Percentiles rank a stretch among this genome's conserved stretches.
phyloP scores from a whole-genome alignment of 805 yeast genomes.

The Cyberlindnera sargentensis region DNA sequence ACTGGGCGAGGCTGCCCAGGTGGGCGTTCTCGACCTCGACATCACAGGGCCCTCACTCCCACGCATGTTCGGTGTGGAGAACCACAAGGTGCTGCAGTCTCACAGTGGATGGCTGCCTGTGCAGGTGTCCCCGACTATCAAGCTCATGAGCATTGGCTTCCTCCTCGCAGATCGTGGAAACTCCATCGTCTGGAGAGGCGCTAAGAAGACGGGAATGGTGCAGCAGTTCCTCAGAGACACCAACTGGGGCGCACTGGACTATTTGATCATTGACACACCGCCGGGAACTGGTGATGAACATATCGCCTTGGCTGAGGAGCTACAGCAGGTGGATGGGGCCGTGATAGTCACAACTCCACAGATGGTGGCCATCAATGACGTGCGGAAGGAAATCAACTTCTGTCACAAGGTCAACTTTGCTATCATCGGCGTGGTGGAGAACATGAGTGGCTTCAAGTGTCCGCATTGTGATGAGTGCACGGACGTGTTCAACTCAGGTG shows the following conservation, averaged over 20 bases:
- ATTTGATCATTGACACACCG: slow-evolving; percentile 89
- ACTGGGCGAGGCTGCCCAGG: slow-evolving; percentile 58
- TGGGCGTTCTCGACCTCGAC: slow-evolving; percentile 95
- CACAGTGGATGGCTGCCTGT: slow-evolving; percentile 93
- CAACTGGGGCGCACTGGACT: slow-evolving; percentile 77
- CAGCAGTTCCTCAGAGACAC: slow-evolving; percentile 89
- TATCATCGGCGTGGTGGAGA: slow-evolving; percentile 84
- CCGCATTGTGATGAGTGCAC: slow-evolving; percentile 92
- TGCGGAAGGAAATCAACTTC: slow-evolving; percentile 86
- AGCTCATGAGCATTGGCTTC: slow-evolving; percentile 63
- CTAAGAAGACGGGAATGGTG: slow-evolving; percentile 96
- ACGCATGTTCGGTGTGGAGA: slow-evolving; percentile 90
- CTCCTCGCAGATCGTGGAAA: slow-evolving; percentile 76
- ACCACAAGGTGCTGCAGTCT: slow-evolving; percentile 71
- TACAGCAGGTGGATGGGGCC: slow-evolving; percentile 78
- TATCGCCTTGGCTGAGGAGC: slow-evolving; percentile 90
- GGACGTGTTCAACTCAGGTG: slow-evolving; percentile 88
- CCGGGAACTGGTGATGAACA: slow-evolving; percentile 99
- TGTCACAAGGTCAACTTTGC: slow-evolving; percentile 79
- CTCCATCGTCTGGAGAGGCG: slow-evolving; percentile 97
- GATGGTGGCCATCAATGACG: slow-evolving; percentile 88
- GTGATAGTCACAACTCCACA: slow-evolving; percentile 96
- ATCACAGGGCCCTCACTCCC: slow-evolving; percentile 96
- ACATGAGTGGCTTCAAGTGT: slow-evolving; percentile 95
- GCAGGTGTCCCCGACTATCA: slow-evolving; percentile 27